phyloP scores from a whole-genome alignment of 495 filamentous ascomycete species.

The Tuber aestivum region DNA sequence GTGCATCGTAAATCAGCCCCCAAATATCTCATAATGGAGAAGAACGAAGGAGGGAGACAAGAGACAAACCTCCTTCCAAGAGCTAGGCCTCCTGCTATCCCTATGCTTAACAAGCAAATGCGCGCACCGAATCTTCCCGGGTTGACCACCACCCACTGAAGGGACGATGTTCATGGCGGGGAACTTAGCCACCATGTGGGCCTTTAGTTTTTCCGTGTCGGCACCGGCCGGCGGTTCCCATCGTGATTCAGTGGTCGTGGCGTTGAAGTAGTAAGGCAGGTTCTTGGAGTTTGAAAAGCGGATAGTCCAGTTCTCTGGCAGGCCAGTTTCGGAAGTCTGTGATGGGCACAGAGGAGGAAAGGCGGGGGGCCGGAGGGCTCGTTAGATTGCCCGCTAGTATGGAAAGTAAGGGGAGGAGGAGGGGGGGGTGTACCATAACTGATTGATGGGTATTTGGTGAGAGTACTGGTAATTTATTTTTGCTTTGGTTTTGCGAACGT shows the following conservation, averaged over 20 bases:
- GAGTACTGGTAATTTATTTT: background rate
- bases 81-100: constrained; percentile 77
- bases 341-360: constrained; percentile 44
- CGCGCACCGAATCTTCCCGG: constrained; percentile 83
- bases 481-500: background rate
- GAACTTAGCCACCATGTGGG: constrained; percentile 84
- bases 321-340: constrained; percentile 53
- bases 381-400: background rate
- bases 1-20: constrained; percentile 9
- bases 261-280: constrained; percentile 96
- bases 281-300: constrained; percentile 95
- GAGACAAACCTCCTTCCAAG: constrained; percentile 68
- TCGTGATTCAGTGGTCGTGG: constrained; percentile 69
- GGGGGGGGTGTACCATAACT: background rate
- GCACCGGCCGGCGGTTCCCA: constrained; percentile 89
- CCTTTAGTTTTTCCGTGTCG: constrained; percentile 81
- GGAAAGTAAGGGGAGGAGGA: background rate
- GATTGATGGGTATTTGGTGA: background rate
- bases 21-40: background rate
- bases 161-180: constrained; percentile 50
- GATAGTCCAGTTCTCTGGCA: constrained; percentile 86
- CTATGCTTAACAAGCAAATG: constrained; percentile 91
- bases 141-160: constrained; percentile 49
- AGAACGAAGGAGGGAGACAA: background rate
- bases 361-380: constrained; percentile 12